Conservation (phyloP, 2,329 filamentous ascomycete species). For the Cercospora sesami region DNA sequence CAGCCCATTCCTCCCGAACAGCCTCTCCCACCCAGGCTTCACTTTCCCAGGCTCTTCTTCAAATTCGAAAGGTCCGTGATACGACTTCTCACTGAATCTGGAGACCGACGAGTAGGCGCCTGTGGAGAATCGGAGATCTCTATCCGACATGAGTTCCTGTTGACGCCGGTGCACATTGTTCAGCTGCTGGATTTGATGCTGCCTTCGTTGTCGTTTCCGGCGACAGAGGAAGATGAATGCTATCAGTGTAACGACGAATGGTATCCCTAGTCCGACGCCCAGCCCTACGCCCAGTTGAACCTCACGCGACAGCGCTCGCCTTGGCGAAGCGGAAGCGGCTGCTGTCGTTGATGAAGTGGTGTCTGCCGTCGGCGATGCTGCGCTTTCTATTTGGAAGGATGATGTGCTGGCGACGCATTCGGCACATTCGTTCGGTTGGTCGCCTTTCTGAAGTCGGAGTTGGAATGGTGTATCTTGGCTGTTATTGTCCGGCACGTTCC, state of each 20-base stretch:
- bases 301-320: slow-evolving; percentile 1
- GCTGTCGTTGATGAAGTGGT: neutral
- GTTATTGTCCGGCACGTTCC: slow-evolving; percentile 2
- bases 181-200: slow-evolving; percentile 15
- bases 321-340: neutral
- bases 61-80: slow-evolving; percentile 20
- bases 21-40: slow-evolving; percentile 15
- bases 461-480: neutral
- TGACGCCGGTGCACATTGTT: slow-evolving; percentile 5
- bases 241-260: slow-evolving; percentile 10
- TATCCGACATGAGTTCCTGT: neutral
- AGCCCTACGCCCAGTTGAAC: slow-evolving; percentile 15
- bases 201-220: slow-evolving; percentile 8
- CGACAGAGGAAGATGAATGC: slow-evolving; percentile 2
- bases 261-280: slow-evolving; percentile 14
- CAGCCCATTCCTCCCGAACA: slow-evolving; percentile 12
- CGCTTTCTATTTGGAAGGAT: slow-evolving; percentile 2
- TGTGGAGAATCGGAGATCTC: neutral
- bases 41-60: slow-evolving; percentile 11
- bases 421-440: slow-evolving; percentile 17
- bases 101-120: slow-evolving; percentile 11
- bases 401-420: slow-evolving; percentile 13
- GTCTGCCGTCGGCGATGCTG: neutral
- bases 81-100: slow-evolving; percentile 17
- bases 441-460: slow-evolving; percentile 18